A percentile compares a stretch with the other conserved stretches of the same genome.
Conservation (phyloP, 2,329 filamentous ascomycete genomes). For the Nannizziopsis barbatae region DNA sequence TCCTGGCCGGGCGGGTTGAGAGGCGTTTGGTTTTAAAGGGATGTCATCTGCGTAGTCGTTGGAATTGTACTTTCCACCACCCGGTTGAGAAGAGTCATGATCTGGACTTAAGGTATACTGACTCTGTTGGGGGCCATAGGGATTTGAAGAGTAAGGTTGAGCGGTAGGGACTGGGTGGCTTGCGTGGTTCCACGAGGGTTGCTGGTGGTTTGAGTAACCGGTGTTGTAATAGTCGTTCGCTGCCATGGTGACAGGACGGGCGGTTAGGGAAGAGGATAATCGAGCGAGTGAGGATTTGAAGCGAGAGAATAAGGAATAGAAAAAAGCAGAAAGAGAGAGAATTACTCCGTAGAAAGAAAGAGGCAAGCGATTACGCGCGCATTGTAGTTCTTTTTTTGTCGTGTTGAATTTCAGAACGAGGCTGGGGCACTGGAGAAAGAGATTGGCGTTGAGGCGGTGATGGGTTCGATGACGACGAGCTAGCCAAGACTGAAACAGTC, state of each 20-base stretch:
- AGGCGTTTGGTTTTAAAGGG: conserved; percentile 32
- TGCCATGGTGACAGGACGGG: conserved; percentile 28
- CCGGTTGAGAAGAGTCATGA: conserved; percentile 17
- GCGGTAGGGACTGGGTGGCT: conserved; percentile 3
- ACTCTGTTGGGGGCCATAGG: conserved; percentile 28
- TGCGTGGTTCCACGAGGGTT: conserved; percentile 8
- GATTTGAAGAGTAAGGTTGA: conserved; percentile 29
- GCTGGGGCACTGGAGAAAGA: too few species aligned
- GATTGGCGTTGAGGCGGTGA: too few species aligned
- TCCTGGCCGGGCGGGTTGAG: conserved; percentile 22
- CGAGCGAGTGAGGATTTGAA: not conserved
- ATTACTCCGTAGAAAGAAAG: not conserved
- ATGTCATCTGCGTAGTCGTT: conserved; percentile 36
- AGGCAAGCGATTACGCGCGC: not conserved
- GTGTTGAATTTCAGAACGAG: too few species aligned
- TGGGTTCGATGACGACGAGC: too few species aligned
- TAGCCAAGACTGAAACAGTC: too few species aligned
- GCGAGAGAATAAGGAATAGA: not conserved
- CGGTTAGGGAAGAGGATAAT: not conserved
- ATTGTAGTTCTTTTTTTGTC: too few species aligned
- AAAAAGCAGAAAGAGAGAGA: not conserved
- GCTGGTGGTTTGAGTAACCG: conserved; percentile 5
- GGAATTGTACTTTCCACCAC: conserved; percentile 25
- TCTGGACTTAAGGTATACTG: conserved; percentile 29
- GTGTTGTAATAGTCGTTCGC: conserved; percentile 27